Conservation (phyloP, 345 rosid species). For the Gossypium australe region DNA sequence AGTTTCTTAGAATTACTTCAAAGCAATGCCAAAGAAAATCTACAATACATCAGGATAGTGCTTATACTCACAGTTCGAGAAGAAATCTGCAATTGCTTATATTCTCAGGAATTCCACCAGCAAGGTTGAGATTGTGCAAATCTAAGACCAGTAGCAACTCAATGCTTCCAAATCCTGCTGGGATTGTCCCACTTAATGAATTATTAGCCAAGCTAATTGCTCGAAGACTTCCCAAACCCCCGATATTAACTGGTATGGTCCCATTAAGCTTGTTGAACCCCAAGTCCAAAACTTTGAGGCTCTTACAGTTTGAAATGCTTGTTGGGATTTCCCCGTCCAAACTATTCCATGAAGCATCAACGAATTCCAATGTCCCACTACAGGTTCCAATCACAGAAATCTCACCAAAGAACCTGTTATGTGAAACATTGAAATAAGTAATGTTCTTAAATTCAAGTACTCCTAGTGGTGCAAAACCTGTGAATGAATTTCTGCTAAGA, state of each 20-base stretch:
- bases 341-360: conserved; percentile 74
- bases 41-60: conserved; percentile 12
- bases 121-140: conserved; percentile 69
- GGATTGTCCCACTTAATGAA: conserved; percentile 56
- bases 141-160: conserved; percentile 68
- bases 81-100: conserved; percentile 72
- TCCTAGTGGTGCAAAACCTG: conserved; percentile 65
- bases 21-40: conserved; percentile 15
- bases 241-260: conserved; percentile 48
- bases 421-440: conserved; percentile 61
- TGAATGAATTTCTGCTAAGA: conserved; percentile 66
- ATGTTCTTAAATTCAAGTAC: conserved; percentile 54
- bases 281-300: conserved; percentile 69
- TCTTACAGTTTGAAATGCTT: conserved; percentile 58
- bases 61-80: conserved; percentile 69
- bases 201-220: conserved; percentile 71
- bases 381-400: conserved; percentile 53
- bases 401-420: conserved; percentile 62
- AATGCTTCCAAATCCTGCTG: conserved; percentile 53
- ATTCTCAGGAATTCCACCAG: conserved; percentile 55
- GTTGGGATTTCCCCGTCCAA: conserved; percentile 57
- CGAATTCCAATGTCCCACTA: conserved; percentile 45
- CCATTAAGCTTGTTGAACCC: conserved; percentile 74
- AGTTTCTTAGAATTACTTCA: conserved; percentile 18
- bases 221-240: conserved; percentile 46